A percentile compares a stretch with the other conserved stretches of the same genome.
Evolutionary conservation across 257 asterid genomes (phyloP).

Genomic region (Rubia yunnanensis): DNA sequence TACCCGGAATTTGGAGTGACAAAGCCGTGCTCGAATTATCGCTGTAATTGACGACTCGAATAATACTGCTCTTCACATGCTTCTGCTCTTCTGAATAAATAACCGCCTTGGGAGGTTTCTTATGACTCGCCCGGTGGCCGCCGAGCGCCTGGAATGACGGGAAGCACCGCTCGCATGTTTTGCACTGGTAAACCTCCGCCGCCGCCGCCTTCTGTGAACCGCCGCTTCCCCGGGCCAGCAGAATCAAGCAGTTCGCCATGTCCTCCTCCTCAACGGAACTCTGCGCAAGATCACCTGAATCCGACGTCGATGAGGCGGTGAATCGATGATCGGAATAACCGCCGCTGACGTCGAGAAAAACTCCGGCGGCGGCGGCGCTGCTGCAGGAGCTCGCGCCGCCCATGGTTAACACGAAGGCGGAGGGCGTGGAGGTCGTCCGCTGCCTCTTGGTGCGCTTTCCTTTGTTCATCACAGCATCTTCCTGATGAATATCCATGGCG

Average conservation of each 20-base stretch:
- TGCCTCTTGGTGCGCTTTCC: conserved; percentile 65
- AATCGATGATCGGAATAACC: conserved; percentile 10
- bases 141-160: conserved; percentile 44
- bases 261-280: conserved; percentile 29
- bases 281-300: conserved; percentile 21
- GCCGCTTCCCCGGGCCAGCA: conserved; percentile 27
- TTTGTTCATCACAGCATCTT: conserved; percentile 24
- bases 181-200: conserved; percentile 24
- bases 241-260: conserved; percentile 41
- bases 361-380: conserved; percentile 12
- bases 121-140: conserved; percentile 52
- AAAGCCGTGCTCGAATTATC: conserved; percentile 30
- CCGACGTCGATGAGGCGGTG: conserved; percentile 18
- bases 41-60: conserved; percentile 6
- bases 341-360: conserved; percentile 7
- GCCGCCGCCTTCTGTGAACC: neutral
- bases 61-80: conserved; percentile 4
- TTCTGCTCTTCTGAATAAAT: conserved; percentile 12
- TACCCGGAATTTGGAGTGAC: conserved; percentile 40
- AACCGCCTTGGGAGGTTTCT: conserved; percentile 35
- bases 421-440: conserved; percentile 33
- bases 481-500: conserved; percentile 39
- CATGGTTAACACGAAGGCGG: conserved; percentile 45
- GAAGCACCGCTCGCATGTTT: conserved; percentile 33
- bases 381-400: conserved; percentile 41